Evolutionary conservation across 2,329 filamentous ascomycete species (phyloP).

Genomic region (Hypomyces perniciosus): DNA sequence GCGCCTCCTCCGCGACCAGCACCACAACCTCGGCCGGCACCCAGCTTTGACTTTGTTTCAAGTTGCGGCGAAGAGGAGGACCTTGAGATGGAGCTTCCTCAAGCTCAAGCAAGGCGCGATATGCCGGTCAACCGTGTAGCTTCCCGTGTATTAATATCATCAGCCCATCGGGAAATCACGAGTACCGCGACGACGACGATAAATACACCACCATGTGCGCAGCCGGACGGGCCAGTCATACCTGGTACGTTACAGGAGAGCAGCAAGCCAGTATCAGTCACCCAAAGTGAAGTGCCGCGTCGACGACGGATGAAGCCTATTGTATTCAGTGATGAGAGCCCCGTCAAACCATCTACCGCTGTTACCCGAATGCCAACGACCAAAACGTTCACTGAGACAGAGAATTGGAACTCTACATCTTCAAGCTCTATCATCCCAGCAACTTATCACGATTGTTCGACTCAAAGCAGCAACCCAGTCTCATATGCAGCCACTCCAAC

Average conservation of each 20-base stretch:
- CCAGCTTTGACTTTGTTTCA: slow-evolving; percentile 14
- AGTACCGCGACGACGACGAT: background rate
- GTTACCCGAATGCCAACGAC: slow-evolving; percentile 20
- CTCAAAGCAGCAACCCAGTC: background rate
- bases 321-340: slow-evolving; percentile 17
- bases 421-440: slow-evolving; percentile 27
- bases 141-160: background rate
- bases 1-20: slow-evolving; percentile 1
- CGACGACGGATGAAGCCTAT: slow-evolving; percentile 23
- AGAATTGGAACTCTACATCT: slow-evolving; percentile 22
- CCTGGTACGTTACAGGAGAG: background rate
- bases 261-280: background rate
- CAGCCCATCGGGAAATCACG: background rate
- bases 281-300: background rate
- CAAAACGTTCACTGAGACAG: slow-evolving; percentile 17
- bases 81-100: slow-evolving; percentile 31
- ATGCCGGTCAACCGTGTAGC: slow-evolving; percentile 22
- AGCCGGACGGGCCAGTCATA: slow-evolving; percentile 12
- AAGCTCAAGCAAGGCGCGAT: slow-evolving; percentile 17
- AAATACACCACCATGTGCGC: slow-evolving; percentile 29
- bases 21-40: slow-evolving; percentile 9
- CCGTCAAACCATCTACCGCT: slow-evolving; percentile 3
- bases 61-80: slow-evolving; percentile 28
- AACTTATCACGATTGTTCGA: slow-evolving; percentile 13
- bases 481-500: background rate